Evolutionary conservation across 495 filamentous ascomycete genomes (phyloP).

Genomic region (Talaromyces adpressus): DNA sequence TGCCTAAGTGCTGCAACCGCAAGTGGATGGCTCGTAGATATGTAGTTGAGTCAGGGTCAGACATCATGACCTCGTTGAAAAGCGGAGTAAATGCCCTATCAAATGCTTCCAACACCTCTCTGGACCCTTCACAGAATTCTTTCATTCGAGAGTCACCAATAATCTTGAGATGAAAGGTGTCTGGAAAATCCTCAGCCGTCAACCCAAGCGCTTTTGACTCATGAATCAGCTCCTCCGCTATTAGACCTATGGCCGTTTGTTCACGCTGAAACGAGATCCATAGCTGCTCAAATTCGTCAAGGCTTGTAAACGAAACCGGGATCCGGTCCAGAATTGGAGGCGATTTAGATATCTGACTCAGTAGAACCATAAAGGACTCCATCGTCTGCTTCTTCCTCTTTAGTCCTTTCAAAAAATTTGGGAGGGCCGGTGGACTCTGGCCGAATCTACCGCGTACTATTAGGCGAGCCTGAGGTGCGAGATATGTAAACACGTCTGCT

Average conservation of each 20-base stretch:
- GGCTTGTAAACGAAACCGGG: conserved; percentile 52
- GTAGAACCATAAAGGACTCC: conserved; percentile 1
- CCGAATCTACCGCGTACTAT: neutral
- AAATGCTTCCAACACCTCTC: neutral
- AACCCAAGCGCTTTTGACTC: neutral
- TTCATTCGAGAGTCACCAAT: neutral
- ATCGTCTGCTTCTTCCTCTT: neutral
- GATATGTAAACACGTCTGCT: neutral
- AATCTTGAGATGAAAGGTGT: neutral
- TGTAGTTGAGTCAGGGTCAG: neutral
- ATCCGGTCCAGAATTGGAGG: neutral
- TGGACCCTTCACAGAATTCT: neutral
- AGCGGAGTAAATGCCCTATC: conserved; percentile 1
- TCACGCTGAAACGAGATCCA: conserved; percentile 53
- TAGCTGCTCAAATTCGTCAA: conserved; percentile 88
- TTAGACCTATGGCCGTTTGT: conserved; percentile 19
- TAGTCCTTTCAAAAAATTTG: neutral
- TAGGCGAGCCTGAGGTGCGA: neutral
- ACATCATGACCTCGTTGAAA: conserved; percentile 5
- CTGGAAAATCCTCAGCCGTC: neutral
- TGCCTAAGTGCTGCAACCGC: neutral
- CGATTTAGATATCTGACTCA: neutral
- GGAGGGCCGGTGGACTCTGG: neutral
- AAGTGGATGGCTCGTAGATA: conserved; percentile 4
- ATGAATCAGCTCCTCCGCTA: neutral